A percentile compares a stretch with the other conserved stretches of the same genome.
Conservation (phyloP, 23 red algal species). For the Gracilaria domingensis region DNA sequence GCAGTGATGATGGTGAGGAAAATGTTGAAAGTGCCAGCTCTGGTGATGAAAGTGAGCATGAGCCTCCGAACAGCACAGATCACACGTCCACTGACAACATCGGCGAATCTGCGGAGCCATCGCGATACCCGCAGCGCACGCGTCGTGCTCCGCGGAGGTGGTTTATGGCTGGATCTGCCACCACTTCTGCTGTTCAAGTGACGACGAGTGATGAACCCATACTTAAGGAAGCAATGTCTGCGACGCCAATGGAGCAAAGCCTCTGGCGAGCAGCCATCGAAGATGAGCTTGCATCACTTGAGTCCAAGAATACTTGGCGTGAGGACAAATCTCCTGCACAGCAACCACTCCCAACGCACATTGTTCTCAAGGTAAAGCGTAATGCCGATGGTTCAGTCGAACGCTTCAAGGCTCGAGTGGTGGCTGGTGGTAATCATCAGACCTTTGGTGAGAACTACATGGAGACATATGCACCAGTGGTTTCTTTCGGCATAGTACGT, state of each 20-base stretch:
- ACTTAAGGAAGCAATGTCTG: background rate
- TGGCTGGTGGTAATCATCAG: slow-evolving; percentile 13
- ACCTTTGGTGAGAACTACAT: slow-evolving; percentile 1
- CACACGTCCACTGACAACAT: background rate
- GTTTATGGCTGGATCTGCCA: background rate
- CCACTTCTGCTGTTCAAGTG: background rate
- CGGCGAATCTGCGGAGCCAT: background rate
- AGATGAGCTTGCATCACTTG: background rate
- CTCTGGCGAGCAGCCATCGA: background rate
- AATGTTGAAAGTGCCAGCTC: background rate
- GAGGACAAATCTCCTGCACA: background rate
- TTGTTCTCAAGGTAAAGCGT: slow-evolving; percentile 1
- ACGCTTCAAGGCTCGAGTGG: background rate
- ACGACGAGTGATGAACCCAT: background rate
- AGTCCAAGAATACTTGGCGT: background rate
- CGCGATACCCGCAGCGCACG: background rate
- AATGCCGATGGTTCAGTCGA: slow-evolving; percentile 8
- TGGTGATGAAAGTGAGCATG: background rate
- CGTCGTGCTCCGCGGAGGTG: background rate
- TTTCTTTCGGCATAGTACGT: slow-evolving; percentile 2
- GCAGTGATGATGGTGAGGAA: background rate
- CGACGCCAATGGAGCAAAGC: background rate
- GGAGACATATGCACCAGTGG: slow-evolving; percentile 14
- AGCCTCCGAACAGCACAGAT: background rate
- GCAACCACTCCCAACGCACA: slow-evolving; percentile 33